Percentiles rank a stretch among this genome's conserved stretches.
phyloP scores from a whole-genome alignment of 2,329 filamentous ascomycete species.

The Penicillium sp. region DNA sequence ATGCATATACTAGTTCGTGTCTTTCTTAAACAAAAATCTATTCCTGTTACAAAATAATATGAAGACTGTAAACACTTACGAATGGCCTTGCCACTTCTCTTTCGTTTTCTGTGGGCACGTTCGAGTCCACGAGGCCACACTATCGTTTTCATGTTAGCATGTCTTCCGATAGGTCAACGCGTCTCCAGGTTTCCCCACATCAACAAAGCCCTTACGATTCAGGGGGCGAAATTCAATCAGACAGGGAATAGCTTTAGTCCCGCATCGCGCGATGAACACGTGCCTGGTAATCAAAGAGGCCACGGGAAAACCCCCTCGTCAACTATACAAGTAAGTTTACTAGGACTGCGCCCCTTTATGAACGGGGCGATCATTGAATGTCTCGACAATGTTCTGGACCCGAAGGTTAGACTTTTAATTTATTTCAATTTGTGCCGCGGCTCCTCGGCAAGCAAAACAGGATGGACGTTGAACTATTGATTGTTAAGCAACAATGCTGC shows the following conservation, averaged over 20 bases:
- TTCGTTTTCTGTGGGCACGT: background rate
- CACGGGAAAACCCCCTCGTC: background rate
- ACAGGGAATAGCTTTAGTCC: conserved; percentile 9
- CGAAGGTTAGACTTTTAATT: background rate
- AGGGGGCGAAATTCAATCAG: background rate
- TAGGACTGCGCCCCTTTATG: background rate
- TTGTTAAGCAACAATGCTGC: conserved; percentile 1
- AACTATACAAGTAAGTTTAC: background rate
- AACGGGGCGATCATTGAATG: conserved; percentile 6
- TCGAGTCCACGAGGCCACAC: background rate
- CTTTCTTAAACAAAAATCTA: background rate
- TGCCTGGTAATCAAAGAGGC: conserved; percentile 6
- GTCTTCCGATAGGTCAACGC: background rate
- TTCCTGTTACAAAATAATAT: background rate
- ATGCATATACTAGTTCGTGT: background rate
- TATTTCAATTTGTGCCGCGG: background rate
- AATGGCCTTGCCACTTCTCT: background rate
- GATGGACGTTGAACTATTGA: conserved; percentile 18
- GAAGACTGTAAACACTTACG: background rate
- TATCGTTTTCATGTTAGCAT: background rate
- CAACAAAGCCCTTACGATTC: background rate
- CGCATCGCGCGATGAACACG: conserved; percentile 25
- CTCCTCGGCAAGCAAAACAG: conserved; percentile 2
- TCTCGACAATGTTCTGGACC: conserved; percentile 10
- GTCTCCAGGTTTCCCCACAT: conserved; percentile 1